Conservation (phyloP, 2,329 filamentous ascomycete genomes). For the Ascochyta pisi region DNA sequence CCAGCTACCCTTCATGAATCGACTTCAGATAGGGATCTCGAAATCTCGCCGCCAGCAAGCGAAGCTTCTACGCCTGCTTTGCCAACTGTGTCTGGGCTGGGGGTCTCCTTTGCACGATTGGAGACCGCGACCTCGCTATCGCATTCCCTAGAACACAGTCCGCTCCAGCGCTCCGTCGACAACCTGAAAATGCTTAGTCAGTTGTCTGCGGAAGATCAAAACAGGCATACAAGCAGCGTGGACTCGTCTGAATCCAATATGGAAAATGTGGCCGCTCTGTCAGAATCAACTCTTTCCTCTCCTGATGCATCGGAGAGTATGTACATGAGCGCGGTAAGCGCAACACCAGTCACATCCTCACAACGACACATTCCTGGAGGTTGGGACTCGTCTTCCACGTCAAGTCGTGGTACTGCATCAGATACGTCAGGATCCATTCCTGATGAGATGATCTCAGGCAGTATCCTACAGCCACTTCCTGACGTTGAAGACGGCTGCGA, state of each 20-base stretch:
- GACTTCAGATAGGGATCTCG: constrained; percentile 21
- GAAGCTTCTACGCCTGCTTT: constrained; percentile 27
- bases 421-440: constrained; percentile 38
- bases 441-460: constrained; percentile 40
- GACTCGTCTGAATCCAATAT: constrained; percentile 1
- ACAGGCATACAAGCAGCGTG: constrained; percentile 4
- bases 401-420: constrained; percentile 39
- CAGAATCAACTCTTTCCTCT: constrained; percentile 72
- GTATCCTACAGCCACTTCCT: constrained; percentile 36
- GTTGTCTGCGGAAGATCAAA: constrained; percentile 12
- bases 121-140: constrained; percentile 14
- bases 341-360: constrained; percentile 35
- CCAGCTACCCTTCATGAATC: constrained; percentile 18
- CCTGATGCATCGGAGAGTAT: constrained; percentile 85
- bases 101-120: constrained; percentile 23
- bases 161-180: constrained; percentile 14
- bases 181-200: constrained; percentile 26
- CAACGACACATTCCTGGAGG: constrained; percentile 49
- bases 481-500: constrained; percentile 47
- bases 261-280: constrained; percentile 32
- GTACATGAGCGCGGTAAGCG: constrained; percentile 76
- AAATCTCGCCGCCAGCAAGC: constrained; percentile 21
- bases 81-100: constrained; percentile 37
- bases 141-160: constrained; percentile 17
- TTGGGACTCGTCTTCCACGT: constrained; percentile 50